Evolutionary conservation across 768 basidiomycete species (phyloP).

Genomic region (Bullera alba): DNA sequence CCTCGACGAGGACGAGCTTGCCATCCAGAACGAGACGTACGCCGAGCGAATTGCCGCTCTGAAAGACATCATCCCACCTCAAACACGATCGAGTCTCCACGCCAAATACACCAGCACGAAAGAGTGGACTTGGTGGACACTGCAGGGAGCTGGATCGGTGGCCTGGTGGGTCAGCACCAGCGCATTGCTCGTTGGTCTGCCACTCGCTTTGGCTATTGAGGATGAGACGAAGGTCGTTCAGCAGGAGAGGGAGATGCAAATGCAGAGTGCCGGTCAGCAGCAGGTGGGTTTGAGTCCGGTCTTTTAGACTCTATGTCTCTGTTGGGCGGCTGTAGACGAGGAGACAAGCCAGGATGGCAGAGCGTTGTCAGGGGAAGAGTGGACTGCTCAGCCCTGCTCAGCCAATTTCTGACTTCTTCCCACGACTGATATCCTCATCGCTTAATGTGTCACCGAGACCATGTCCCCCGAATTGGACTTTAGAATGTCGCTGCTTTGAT

Average conservation of each 20-base stretch:
- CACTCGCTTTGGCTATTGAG: conserved; percentile 84
- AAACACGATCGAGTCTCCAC: conserved; percentile 70
- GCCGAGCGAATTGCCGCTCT: conserved; percentile 83
- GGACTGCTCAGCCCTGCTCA: too few relatives aligned
- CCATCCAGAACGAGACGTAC: conserved; percentile 68
- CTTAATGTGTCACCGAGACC: background rate
- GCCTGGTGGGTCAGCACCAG: conserved; percentile 94
- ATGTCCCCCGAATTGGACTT: background rate
- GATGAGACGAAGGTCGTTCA: conserved; percentile 91
- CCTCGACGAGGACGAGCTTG: conserved; percentile 53
- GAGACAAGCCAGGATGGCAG: too few relatives aligned
- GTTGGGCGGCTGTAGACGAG: background rate
- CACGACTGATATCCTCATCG: too few relatives aligned
- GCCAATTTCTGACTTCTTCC: too few relatives aligned
- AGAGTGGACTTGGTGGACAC: conserved; percentile 59
- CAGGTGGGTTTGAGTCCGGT: conserved; percentile 54
- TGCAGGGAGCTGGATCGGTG: conserved; percentile 72
- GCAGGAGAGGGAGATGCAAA: conserved; percentile 88
- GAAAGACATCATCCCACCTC: conserved; percentile 89
- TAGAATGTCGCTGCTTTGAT: conserved; percentile 1
- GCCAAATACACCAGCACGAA: conserved; percentile 58
- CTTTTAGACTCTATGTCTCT: background rate
- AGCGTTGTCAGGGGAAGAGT: too few relatives aligned
- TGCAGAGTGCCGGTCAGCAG: conserved; percentile 86
- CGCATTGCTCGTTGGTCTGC: conserved; percentile 85